Percentiles rank a stretch among this genome's conserved stretches.
phyloP scores from a whole-genome alignment of 345 rosid genomes.

The Draba incana region DNA sequence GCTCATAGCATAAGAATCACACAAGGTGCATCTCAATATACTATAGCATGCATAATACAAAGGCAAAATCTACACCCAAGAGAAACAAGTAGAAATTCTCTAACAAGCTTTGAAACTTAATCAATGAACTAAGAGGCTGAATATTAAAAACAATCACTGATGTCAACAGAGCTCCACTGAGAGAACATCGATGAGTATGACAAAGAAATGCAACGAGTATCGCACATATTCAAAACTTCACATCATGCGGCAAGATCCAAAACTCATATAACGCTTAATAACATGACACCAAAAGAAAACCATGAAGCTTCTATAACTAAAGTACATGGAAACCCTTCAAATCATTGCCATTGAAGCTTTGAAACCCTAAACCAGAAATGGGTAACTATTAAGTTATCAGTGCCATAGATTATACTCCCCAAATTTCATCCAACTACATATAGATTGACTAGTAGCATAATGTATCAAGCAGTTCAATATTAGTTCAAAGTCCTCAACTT shows the following conservation, averaged over 20 bases:
- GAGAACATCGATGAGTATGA: not conserved
- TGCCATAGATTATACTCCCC: not conserved
- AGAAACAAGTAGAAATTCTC: not conserved
- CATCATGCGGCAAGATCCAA: not conserved
- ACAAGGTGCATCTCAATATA: constrained; percentile 3
- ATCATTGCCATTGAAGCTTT: not conserved
- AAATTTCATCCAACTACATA: constrained; percentile 1
- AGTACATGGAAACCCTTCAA: constrained; percentile 12
- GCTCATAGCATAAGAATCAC: constrained; percentile 18
- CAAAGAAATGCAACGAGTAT: not conserved
- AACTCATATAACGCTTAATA: constrained; percentile 5
- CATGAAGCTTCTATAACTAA: not conserved
- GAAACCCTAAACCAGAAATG: constrained; percentile 8
- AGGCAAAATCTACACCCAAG: not conserved
- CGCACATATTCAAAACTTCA: not conserved
- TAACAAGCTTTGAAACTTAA: too few relatives aligned
- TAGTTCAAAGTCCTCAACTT: not conserved
- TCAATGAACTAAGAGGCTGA: not conserved
- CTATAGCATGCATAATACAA: not conserved
- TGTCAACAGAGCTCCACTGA: not conserved
- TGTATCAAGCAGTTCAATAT: constrained; percentile 17
- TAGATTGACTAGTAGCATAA: not conserved
- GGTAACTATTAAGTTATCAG: not conserved
- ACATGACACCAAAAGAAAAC: constrained; percentile 1
- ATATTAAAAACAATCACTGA: not conserved